Evolutionary conservation across 441 rosid species (phyloP).

Genomic region (Sinapis alba): DNA sequence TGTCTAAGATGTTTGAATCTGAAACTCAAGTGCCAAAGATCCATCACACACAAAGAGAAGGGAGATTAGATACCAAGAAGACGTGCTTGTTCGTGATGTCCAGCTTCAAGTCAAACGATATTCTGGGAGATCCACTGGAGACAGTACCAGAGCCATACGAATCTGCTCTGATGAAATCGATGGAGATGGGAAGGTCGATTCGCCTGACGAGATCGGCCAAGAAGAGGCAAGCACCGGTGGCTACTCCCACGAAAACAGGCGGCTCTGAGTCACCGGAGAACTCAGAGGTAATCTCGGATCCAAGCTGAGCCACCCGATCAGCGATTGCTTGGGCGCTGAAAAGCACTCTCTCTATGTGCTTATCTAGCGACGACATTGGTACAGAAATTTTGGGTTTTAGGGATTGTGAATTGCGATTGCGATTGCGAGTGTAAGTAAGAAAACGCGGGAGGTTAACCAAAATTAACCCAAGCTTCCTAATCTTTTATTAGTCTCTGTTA

Average conservation of each 20-base stretch:
- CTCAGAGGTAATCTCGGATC: constrained; percentile 54
- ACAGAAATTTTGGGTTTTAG: neutral
- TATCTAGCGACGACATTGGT: constrained; percentile 53
- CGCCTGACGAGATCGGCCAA: constrained; percentile 76
- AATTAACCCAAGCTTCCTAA: neutral
- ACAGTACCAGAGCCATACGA: constrained; percentile 70
- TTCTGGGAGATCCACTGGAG: constrained; percentile 43
- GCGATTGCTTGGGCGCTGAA: constrained; percentile 56
- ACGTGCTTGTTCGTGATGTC: constrained; percentile 69
- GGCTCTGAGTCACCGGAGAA: constrained; percentile 47
- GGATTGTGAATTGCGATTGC: neutral
- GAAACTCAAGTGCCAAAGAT: neutral
- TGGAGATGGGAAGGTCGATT: constrained; percentile 58
- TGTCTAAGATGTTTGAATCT: neutral
- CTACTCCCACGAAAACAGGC: constrained; percentile 70
- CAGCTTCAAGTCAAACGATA: constrained; percentile 74
- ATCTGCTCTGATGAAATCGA: constrained; percentile 74
- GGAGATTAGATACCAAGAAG: constrained; percentile 53
- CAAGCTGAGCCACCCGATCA: constrained; percentile 64
- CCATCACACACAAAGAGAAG: neutral
- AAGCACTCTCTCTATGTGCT: constrained; percentile 68
- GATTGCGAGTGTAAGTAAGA: neutral
- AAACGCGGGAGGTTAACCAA: constrained; percentile 31
- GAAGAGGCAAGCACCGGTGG: constrained; percentile 85
- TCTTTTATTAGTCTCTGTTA: too few relatives aligned